Conservation (phyloP, 257 asterid genomes). For the Rhazya stricta region DNA sequence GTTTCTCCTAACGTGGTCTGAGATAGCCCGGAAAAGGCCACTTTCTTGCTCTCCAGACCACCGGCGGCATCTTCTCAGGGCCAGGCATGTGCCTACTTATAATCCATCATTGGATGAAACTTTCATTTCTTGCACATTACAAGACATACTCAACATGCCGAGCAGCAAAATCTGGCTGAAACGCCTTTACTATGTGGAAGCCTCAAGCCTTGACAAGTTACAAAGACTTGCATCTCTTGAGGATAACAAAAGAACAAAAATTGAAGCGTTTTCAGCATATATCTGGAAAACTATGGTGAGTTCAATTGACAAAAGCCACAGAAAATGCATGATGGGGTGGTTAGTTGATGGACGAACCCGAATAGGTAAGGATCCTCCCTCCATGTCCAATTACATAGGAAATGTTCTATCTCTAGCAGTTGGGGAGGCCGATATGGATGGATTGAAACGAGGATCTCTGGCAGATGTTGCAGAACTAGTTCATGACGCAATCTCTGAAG, state of each 20-base stretch:
- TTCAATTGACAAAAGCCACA: constrained; percentile 23
- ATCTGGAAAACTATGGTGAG: constrained; percentile 51
- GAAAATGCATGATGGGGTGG: constrained; percentile 52
- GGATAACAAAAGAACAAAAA: constrained; percentile 41
- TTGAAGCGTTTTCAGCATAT: constrained; percentile 51
- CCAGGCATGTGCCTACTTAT: constrained; percentile 37
- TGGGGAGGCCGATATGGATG: constrained; percentile 26
- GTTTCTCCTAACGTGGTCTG: constrained; percentile 48
- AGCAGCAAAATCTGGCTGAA: constrained; percentile 31
- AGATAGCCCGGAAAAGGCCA: constrained; percentile 31
- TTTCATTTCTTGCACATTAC: constrained; percentile 50
- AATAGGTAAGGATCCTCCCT: constrained; percentile 14
- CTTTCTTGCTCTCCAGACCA: constrained; percentile 41
- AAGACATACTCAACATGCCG: constrained; percentile 36
- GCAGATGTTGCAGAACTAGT: constrained; percentile 29
- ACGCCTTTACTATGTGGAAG: constrained; percentile 37
- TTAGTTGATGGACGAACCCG: constrained; percentile 48
- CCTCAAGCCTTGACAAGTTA: constrained; percentile 27
- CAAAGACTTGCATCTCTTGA: constrained; percentile 30
- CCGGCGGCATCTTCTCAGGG: constrained; percentile 29
- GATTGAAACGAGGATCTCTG: constrained; percentile 27
- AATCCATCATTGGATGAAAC: constrained; percentile 37
- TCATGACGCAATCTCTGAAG: constrained; percentile 34
- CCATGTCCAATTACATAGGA: constrained; percentile 44
- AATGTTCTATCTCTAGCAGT: constrained; percentile 44